These are phyloP conservation scores for Colletotrichum caudatum DNA, from an alignment of 2,329 filamentous ascomycete genomes.

Conservation along the genomic window DNA sequence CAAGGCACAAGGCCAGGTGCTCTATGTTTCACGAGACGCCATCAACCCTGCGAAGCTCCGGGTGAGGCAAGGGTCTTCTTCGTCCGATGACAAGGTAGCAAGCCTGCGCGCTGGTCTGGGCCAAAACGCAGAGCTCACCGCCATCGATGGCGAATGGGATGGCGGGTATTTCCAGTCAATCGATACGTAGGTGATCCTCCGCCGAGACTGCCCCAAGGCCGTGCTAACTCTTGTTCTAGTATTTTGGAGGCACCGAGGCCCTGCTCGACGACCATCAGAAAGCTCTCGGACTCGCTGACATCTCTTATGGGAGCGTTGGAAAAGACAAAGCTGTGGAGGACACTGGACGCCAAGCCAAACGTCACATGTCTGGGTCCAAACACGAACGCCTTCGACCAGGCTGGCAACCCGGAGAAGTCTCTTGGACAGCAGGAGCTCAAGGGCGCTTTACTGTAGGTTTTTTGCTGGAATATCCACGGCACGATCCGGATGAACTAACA, in stretches of 20 bases:
- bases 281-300: constrained; percentile 24
- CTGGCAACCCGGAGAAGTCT: constrained; percentile 41
- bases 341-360: constrained; percentile 43
- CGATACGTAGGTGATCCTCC: constrained; percentile 40
- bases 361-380: constrained; percentile 45
- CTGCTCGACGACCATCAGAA: constrained; percentile 42
- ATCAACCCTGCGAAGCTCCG: constrained; percentile 35
- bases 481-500: background rate
- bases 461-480: too few relatives aligned
- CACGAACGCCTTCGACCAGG: constrained; percentile 40
- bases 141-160: constrained; percentile 42
- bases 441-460: constrained; percentile 42
- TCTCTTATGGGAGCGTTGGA: constrained; percentile 37
- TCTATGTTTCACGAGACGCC: constrained; percentile 37
- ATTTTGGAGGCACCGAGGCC: constrained; percentile 39
- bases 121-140: constrained; percentile 23
- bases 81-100: constrained; percentile 10
- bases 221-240: constrained; percentile 11
- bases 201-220: background rate
- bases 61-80: constrained; percentile 30
- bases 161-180: constrained; percentile 44
- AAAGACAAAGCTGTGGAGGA: constrained; percentile 36
- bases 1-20: constrained; percentile 43
- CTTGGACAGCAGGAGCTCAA: constrained; percentile 39
- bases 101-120: constrained; percentile 41